Evolutionary conservation across 495 filamentous ascomycete species (phyloP), one percentile per base, ranked within the genome.

Genomic region (Hypoxylon fragiforme): DNA sequence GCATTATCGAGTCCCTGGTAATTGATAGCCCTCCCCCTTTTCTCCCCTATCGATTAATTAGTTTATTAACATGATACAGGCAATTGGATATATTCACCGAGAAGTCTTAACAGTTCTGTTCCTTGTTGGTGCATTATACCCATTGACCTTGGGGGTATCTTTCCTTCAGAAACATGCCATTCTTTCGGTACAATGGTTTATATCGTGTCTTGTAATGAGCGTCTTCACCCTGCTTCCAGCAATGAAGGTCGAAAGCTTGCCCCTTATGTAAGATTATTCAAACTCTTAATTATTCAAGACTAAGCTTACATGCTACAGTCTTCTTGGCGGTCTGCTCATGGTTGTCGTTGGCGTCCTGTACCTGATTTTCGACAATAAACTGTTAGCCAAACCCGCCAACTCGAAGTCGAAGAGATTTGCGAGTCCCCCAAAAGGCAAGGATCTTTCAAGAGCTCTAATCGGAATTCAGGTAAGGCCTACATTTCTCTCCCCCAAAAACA

Each of bases 211-310:
- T 2, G 67, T 86, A 4, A 97, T 97, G 92, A 92, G 91, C 63
- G 77, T 81, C 16, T 99, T 99, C 62, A 97, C 95, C 14, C 70
- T 97, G 16, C 77, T 99, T 11, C 88, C 91, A 4, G 95, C 86
- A 0, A 82, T 87, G 60, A 99, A 97, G 64, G 74, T 82, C 1
- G 95, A 99, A 68, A 78, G 88, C 67, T 64, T 89, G 13, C 79
- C 68, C 56, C 73, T 90, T 39, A 95, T 96, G 89, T 95, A 76
- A 53, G 87, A 76, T 18, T 9, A 32, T 28, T 14, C 49, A 21
- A 4, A 16, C 28, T 12, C 11, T 42, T 24, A 3, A 24, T n/a
- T 6, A 3, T n/a, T n/a, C n/a, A 4, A 18, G 38, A 66, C 18
- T 16, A 13, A 20, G 62, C 72, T 76, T 51, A 78, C 32, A 19